phyloP scores from a whole-genome alignment of 1,284 basidiomycete species.

The Inonotus obliquus region DNA sequence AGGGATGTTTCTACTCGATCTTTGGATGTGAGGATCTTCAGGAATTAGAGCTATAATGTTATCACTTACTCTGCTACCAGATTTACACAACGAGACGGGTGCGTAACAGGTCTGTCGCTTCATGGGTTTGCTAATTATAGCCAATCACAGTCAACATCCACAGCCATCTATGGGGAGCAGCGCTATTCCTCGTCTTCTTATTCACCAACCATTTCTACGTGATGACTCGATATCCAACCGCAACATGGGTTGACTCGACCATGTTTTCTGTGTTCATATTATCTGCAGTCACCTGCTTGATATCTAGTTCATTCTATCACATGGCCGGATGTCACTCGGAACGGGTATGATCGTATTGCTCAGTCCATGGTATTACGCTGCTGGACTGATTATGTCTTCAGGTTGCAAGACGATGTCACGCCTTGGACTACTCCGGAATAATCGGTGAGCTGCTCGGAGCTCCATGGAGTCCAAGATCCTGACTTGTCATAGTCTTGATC shows the following conservation, averaged over 20 bases:
- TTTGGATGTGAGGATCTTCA: constrained; percentile 60
- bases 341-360: constrained; percentile 36
- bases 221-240: constrained; percentile 42
- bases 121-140: constrained; percentile 2
- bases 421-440: constrained; percentile 72
- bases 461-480: background rate
- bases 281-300: constrained; percentile 73
- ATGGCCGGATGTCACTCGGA: constrained; percentile 72
- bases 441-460: constrained; percentile 36
- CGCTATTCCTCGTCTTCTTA: constrained; percentile 59
- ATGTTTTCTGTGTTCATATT: constrained; percentile 67
- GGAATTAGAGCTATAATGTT: constrained; percentile 4
- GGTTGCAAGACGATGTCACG: constrained; percentile 50
- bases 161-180: constrained; percentile 75
- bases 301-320: constrained; percentile 75
- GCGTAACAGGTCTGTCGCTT: constrained; percentile 2
- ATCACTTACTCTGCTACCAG: constrained; percentile 33
- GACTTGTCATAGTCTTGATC: constrained; percentile 42
- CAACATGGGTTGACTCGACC: constrained; percentile 59
- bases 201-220: constrained; percentile 47
- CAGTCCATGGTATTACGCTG: background rate
- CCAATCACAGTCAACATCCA: constrained; percentile 77
- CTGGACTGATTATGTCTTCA: constrained; percentile 24
- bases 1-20: constrained; percentile 61
- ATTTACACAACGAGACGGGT: constrained; percentile 84